Base-by-base conservation (phyloP, 352 stramenopile species). In the Thalassiosira livingstoniorum region DNA sequence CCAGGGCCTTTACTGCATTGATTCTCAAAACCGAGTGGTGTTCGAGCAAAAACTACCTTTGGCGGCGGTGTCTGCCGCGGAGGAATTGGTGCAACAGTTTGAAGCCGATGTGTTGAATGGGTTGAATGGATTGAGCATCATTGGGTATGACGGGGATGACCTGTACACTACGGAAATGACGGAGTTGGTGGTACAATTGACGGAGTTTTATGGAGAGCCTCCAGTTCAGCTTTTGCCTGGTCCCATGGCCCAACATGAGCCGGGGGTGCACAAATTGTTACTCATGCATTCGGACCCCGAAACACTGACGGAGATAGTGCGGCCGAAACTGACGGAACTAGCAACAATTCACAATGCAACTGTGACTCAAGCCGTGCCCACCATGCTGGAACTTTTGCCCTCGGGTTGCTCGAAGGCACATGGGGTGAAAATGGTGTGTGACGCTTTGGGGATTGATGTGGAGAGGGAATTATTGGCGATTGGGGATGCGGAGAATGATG, bases 401-500 rank as follows among this genome's bases (percentile, higher is more conserved):
- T 31, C 55, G 18, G 87, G 86, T 29, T 91, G 83, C 70, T 90
- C 82, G 2, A 96, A 96, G 69, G 88, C 83, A 5, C 42, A 88
- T 32, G 92, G 92, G 10, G 92, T 96, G 1, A 21, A 83, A 78
- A 87, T 89, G 29, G 54, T 95, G 2, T 94, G 90, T 62, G 78
- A 91, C 55, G 74, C 78, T 58, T 65, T 94, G 15, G 80, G 80
- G 21, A 85, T 96, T 54, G 63, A 93, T 78, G 67, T 83, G 10
- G 34, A 25, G 15, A 86, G 51, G 0, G 80, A 95, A 42, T 61
- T 94, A 10, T 60, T 94, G 11, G 87, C 92, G 7, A 57, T 95
- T 23, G 92, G 92, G 10, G 92, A 96, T 87, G 92, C 88, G 4
- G 91, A 96, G 71, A 95, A 95, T 80, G 92, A 96, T 83, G 71